These are phyloP conservation scores for Senna tora DNA, from an alignment of 306 rosid species.

Conservation along the genomic window DNA sequence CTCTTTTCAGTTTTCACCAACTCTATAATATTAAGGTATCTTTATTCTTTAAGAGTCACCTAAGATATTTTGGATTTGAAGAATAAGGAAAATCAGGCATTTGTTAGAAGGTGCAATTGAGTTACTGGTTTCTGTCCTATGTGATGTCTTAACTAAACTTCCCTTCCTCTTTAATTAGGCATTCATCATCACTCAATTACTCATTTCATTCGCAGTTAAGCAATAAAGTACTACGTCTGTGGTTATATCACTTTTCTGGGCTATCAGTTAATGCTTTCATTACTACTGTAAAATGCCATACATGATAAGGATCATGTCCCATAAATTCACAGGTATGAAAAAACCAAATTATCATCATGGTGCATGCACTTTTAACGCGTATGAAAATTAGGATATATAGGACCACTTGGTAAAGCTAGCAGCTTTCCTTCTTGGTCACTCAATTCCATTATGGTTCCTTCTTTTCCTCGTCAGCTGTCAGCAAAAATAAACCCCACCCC, in stretches of 20 bases:
- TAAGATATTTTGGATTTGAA: background rate
- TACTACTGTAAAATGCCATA: conserved; percentile 11
- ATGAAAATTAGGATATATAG: background rate
- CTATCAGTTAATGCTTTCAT: conserved; percentile 11
- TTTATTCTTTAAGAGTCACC: no score
- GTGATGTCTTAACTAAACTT: conserved; percentile 16
- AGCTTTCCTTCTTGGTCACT: conserved; percentile 40
- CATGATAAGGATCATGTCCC: conserved; percentile 7
- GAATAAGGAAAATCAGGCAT: background rate
- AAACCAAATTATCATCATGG: background rate
- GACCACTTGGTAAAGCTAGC: conserved; percentile 9
- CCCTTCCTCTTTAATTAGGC: conserved; percentile 7
- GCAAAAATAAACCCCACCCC: conserved; percentile 1
- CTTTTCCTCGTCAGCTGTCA: conserved; percentile 1
- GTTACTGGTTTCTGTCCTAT: background rate
- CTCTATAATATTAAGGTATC: background rate
- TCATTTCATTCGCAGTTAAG: conserved; percentile 24
- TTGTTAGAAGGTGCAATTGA: conserved; percentile 15
- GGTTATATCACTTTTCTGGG: background rate
- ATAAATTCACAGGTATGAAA: background rate
- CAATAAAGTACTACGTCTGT: conserved; percentile 8
- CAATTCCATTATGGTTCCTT: conserved; percentile 5
- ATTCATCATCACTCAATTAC: conserved; percentile 2
- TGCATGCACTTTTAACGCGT: conserved; percentile 35
- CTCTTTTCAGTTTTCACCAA: background rate